Evolutionary conservation across 768 basidiomycete species (phyloP), one percentile per base, ranked within the genome.

Genomic region (Neoboletus magnificus): DNA sequence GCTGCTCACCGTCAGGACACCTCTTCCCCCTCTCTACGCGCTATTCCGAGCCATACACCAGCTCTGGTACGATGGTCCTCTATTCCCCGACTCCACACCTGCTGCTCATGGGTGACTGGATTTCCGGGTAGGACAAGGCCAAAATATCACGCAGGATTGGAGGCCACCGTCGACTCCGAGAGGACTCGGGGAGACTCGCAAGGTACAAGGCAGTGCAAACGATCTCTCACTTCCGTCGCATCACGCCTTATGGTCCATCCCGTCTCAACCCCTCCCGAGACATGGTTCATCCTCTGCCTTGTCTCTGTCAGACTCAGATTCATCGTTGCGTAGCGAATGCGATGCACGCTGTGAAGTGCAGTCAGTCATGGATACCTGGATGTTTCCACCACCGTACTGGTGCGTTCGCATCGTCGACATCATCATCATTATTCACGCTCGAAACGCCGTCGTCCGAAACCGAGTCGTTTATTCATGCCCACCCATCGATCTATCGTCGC

Each of bases 71-170:
- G 23, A 33, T 50, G 4, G 18, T 27, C 23, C 16, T 30, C 25
- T 11, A 23, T 37, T 22, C 13, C 36, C 20, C 27, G 27, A 11
- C 16, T 25, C 10, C 29, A 12, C 32, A 32, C 51, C 25, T 16
- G 12, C 27, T 16, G 16, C 35, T 5, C 27, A 7, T 87, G 87
- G 87, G 87, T 56, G 84, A 83, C 69, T 88, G 86, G 68, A 74
- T 85, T 41, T 87, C 77, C 53, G 69, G 72, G 36, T 69, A 72
- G 52, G 84, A 86, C 72, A 78, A 77, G 49, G 79, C 77, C 30
- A 84, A 79, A 59, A 83, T 5, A 16, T 36, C 18, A 33, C 13
- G 37, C n/a, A 42, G 6, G 22, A 42, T 22, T 13, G 15, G 9
- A 43, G 15, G 15, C 16, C 42, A 25, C 23, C 23, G 23, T 15